Base-by-base conservation (phyloP, 208 protist genomes). In the Lotmaria passim region DNA sequence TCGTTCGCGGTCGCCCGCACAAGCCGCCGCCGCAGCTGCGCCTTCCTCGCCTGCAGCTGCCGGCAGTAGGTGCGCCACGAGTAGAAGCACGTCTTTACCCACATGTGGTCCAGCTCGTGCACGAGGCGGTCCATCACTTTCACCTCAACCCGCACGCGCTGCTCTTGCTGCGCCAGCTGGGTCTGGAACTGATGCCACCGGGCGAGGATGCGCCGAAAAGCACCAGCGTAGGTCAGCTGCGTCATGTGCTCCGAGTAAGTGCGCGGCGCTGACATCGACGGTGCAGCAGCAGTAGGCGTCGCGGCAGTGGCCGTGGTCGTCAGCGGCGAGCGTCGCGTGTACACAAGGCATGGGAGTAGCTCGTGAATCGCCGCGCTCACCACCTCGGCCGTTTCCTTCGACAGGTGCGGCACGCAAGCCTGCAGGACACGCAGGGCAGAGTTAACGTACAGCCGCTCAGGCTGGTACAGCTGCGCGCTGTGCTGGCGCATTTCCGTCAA, bases 71-170 rank as follows among this genome's bases (percentile, higher is more conserved):
- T 87, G 43, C 79, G 70, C 89, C 91, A 96, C 30, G 87, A 80
- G 44, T 82, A 78, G 62, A 96, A 96, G 74, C 89, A 93, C 81
- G 90, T 89, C 60, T 90, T 91, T 21, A 91, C 43, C 87, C 89
- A 96, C 56, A 96, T 69, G 31, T 75, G 57, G 55, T 93, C 86
- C 31, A 94, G 74, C 55, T 75, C 78, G 15, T 76, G 58, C 73
- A 94, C 85, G 26, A 93, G 77, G 52, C 85, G 89, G 46, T 85
- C 77, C 86, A 94, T 91, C 38, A 96, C 82, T 7, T 69, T 62
- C 60, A 77, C 62, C 73, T 94, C 88, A 26, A 87, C 47, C 19
- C 61, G 60, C 24, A 57, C 70, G 30, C 83, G 81, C 10, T 68
- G 72, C 52, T 83, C 62, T 44, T 91, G 75, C 23, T 61, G 72